Percentiles rank a stretch among this genome's conserved stretches.
phyloP scores from a whole-genome alignment of 208 protist genomes.

The Angomonas ambiguus region DNA sequence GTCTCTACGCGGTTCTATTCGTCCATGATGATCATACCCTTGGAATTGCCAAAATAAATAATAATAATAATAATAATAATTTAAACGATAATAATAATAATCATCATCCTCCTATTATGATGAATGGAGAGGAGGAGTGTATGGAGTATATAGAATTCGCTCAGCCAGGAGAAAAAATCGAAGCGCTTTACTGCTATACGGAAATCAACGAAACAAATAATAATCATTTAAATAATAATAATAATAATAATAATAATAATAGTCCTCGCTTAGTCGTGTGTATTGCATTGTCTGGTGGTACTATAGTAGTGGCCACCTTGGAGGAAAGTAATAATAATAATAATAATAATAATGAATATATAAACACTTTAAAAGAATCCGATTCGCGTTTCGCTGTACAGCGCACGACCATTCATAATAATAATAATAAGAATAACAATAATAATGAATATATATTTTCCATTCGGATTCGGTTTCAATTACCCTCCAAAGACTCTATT shows the following conservation, averaged over 20 bases:
- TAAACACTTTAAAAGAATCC: not conserved
- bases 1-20: not conserved
- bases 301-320: too few species aligned
- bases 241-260: too few species aligned
- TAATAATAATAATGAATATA: constrained; percentile 4
- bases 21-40: not conserved
- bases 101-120: too few species aligned
- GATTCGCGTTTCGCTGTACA: not conserved
- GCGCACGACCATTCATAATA: not conserved
- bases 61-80: constrained; percentile 4
- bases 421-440: not conserved
- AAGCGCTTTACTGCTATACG: too few species aligned
- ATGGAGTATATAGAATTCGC: not conserved
- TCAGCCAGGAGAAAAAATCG: not conserved
- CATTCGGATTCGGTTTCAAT: not conserved
- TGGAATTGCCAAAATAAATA: not conserved
- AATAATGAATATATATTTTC: not conserved
- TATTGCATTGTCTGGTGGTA: not conserved
- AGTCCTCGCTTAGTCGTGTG: too few species aligned
- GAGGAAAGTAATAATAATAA: not conserved
- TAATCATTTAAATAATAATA: constrained; percentile 1
- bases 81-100: not conserved
- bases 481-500: not conserved
- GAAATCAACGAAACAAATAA: too few species aligned
- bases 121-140: too few species aligned